Evolutionary conservation across 2,329 filamentous ascomycete genomes (phyloP).

Genomic region (Balansia obtecta): DNA sequence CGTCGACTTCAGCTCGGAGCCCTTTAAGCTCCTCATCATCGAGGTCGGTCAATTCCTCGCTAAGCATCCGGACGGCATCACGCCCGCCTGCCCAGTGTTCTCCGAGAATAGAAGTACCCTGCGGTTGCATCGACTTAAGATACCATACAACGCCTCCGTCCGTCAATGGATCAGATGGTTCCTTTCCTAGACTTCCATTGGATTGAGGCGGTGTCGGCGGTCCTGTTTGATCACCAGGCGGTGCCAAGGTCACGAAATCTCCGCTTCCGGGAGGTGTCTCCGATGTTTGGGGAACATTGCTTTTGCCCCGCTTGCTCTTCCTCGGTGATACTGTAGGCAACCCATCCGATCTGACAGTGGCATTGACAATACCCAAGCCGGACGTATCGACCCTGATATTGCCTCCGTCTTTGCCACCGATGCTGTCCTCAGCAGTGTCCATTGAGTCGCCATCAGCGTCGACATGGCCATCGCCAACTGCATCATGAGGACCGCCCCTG

Average conservation of each 20-base stretch:
- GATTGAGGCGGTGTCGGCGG: conserved; percentile 58
- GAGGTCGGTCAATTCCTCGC: conserved; percentile 81
- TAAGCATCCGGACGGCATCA: conserved; percentile 55
- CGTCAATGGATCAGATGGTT: conserved; percentile 41
- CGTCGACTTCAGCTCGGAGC: conserved; percentile 42
- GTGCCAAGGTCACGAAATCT: conserved; percentile 25
- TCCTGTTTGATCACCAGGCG: conserved; percentile 18
- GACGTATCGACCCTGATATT: conserved; percentile 37
- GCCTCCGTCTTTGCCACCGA: conserved; percentile 22
- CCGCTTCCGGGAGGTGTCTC: conserved; percentile 37
- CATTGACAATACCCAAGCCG: conserved; percentile 17
- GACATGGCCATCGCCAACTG: conserved; percentile 15
- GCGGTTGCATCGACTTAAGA: conserved; percentile 63
- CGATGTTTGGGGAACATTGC: conserved; percentile 14
- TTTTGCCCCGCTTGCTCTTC: conserved; percentile 14
- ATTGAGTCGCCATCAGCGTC: conserved; percentile 20
- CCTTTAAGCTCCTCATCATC: conserved; percentile 82
- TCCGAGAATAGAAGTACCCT: conserved; percentile 67
- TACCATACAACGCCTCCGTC: conserved; percentile 84
- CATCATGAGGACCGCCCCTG: conserved; percentile 16
- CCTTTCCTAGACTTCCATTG: conserved; percentile 41
- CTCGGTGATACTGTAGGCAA: conserved; percentile 10
- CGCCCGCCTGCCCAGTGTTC: conserved; percentile 53
- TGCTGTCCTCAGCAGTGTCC: conserved; percentile 24
- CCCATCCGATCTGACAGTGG: conserved; percentile 9